phyloP scores from a whole-genome alignment of 2,329 filamentous ascomycete genomes.

The Arachnomyces sp. region DNA sequence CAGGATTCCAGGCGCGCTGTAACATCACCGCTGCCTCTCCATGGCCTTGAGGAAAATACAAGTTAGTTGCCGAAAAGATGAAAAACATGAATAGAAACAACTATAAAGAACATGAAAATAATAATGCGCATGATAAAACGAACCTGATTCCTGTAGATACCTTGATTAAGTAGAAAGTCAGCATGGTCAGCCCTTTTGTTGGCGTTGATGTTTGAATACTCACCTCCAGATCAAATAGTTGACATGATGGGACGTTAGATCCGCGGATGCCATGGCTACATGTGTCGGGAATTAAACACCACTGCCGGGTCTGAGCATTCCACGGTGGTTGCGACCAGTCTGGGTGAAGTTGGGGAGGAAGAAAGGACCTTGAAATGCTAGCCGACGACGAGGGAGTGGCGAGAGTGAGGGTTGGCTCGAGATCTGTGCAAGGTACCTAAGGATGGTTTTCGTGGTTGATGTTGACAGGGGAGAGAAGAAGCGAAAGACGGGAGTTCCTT shows the following conservation, averaged over 20 bases:
- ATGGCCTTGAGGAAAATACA: constrained; percentile 36
- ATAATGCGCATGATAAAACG: constrained; percentile 16
- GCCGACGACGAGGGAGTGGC: too few species aligned
- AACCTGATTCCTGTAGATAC: constrained; percentile 50
- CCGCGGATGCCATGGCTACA: constrained; percentile 37
- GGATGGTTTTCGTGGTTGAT: too few species aligned
- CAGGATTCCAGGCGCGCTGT: constrained; percentile 54
- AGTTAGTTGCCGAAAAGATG: constrained; percentile 10
- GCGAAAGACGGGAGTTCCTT: too few species aligned
- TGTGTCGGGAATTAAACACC: constrained; percentile 24
- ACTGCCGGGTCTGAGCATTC: constrained; percentile 18
- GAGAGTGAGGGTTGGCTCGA: too few species aligned
- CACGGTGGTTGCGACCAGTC: constrained; percentile 7
- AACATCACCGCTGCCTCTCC: constrained; percentile 53
- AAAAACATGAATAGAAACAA: constrained; percentile 5
- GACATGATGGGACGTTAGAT: constrained; percentile 49
- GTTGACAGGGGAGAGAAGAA: too few species aligned
- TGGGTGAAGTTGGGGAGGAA: too few species aligned
- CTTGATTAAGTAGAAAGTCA: constrained; percentile 21
- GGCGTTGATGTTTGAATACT: constrained; percentile 16
- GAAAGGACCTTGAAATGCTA: too few species aligned
- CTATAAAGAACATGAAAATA: constrained; percentile 5
- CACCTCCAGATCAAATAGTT: constrained; percentile 64
- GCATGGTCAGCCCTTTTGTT: constrained; percentile 9
- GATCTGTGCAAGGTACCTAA: too few species aligned